Conservation (phyloP, 2,329 filamentous ascomycete species). For the Cladophialophora psammophila region DNA sequence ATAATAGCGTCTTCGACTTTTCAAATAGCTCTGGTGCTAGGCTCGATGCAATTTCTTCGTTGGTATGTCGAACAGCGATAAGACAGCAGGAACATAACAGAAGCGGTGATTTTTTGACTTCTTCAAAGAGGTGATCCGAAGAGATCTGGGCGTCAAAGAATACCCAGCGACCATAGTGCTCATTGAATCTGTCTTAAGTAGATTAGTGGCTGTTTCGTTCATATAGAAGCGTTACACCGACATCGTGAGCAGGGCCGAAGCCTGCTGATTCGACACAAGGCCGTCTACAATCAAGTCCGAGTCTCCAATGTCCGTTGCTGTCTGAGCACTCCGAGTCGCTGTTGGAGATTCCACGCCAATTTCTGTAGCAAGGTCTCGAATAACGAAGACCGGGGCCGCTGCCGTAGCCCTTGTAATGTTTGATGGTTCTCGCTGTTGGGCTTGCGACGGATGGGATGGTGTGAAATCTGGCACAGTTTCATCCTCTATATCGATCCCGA, state of each 20-base stretch:
- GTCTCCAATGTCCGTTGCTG: slow-evolving; percentile 5
- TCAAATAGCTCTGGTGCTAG: slow-evolving; percentile 51
- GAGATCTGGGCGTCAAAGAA: slow-evolving; percentile 45
- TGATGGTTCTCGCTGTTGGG: neutral
- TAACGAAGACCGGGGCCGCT: slow-evolving; percentile 44
- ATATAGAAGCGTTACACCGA: slow-evolving; percentile 4
- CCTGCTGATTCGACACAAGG: slow-evolving; percentile 39
- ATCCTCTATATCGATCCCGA: slow-evolving; percentile 11
- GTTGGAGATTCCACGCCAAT: slow-evolving; percentile 39
- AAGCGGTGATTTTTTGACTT: slow-evolving; percentile 48
- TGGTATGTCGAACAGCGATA: slow-evolving; percentile 53
- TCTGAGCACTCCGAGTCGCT: slow-evolving; percentile 4
- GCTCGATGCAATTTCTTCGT: slow-evolving; percentile 47
- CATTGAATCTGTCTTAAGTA: slow-evolving; percentile 43
- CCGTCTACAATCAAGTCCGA: slow-evolving; percentile 43
- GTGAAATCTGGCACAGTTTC: neutral
- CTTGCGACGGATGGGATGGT: slow-evolving; percentile 5
- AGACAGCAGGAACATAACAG: slow-evolving; percentile 51
- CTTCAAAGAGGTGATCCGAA: slow-evolving; percentile 43
- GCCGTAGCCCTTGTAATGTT: slow-evolving; percentile 9
- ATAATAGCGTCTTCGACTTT: slow-evolving; percentile 45
- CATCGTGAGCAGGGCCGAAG: slow-evolving; percentile 40
- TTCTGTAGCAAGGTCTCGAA: slow-evolving; percentile 45
- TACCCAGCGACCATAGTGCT: slow-evolving; percentile 55
- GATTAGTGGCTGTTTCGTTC: neutral